Conservation (phyloP, 352 stramenopile species). For the Globisporangium takayamanum region DNA sequence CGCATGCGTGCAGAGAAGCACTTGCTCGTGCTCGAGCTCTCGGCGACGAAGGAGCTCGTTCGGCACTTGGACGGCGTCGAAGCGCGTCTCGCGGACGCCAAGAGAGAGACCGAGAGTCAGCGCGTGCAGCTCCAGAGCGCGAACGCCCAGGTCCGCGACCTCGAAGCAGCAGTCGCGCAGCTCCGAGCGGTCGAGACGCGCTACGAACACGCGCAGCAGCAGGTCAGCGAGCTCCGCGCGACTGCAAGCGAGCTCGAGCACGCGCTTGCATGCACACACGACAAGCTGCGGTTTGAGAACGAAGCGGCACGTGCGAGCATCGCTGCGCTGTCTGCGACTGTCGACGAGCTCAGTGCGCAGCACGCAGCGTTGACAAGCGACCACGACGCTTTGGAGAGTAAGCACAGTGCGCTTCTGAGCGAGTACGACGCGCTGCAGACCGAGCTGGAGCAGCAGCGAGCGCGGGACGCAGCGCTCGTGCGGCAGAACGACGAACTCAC, state of each 20-base stretch:
- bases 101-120: conserved; percentile 11
- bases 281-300: conserved; percentile 9
- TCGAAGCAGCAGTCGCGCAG: background rate
- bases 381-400: background rate
- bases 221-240: conserved; percentile 9
- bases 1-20: conserved; percentile 37
- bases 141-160: background rate
- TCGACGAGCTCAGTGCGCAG: conserved; percentile 6
- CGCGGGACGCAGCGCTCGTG: background rate
- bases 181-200: background rate
- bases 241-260: conserved; percentile 6
- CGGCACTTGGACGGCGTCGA: conserved; percentile 36
- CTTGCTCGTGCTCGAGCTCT: conserved; percentile 38
- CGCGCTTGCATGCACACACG: conserved; percentile 6
- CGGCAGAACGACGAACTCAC: conserved; percentile 10
- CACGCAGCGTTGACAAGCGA: background rate
- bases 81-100: conserved; percentile 13
- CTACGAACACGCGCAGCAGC: background rate
- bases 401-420: background rate
- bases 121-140: background rate
- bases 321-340: conserved; percentile 1
- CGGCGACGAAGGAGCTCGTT: conserved; percentile 31
- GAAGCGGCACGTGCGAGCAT: background rate
- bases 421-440: background rate
- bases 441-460: background rate